Percentiles rank a stretch among this genome's conserved stretches.
phyloP scores from a whole-genome alignment of 2,329 filamentous ascomycete species.

The Capronia americana region DNA sequence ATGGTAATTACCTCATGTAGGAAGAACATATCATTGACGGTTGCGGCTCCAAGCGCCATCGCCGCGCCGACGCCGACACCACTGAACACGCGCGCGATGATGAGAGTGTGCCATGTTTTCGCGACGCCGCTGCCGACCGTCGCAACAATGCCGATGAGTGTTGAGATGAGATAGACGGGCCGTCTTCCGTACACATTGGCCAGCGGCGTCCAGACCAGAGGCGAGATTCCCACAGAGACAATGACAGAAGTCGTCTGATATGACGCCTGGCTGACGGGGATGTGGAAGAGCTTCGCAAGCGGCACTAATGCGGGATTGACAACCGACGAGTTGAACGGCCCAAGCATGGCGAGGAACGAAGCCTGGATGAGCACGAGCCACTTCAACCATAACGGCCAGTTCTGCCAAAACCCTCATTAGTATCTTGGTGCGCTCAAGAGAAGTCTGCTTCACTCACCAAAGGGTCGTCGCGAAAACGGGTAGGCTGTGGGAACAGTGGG shows the following conservation, averaged over 20 bases:
- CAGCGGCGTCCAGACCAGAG: conserved; percentile 41
- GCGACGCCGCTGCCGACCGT: conserved; percentile 32
- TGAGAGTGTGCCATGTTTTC: conserved; percentile 15
- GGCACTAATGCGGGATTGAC: conserved; percentile 45
- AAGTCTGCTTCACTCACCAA: conserved; percentile 9
- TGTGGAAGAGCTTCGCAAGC: conserved; percentile 41
- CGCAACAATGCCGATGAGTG: conserved; percentile 41
- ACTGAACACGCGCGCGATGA: conserved; percentile 16
- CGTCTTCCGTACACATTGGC: conserved; percentile 46
- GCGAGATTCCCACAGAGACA: conserved; percentile 42
- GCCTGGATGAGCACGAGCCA: conserved; percentile 41
- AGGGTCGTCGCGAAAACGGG: conserved; percentile 37
- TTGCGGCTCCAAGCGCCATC: conserved; percentile 26
- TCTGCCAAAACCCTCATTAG: conserved; percentile 20
- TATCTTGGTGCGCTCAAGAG: not conserved
- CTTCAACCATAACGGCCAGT: conserved; percentile 40
- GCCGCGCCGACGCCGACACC: conserved; percentile 19
- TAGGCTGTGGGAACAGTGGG: conserved; percentile 39
- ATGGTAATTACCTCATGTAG: conserved; percentile 15
- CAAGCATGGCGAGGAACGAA: conserved; percentile 43
- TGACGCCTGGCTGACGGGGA: conserved; percentile 42
- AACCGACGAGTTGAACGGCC: conserved; percentile 40
- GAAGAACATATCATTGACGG: conserved; percentile 22
- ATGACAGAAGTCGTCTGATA: conserved; percentile 34
- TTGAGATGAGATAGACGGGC: conserved; percentile 43